Percentiles rank a stretch among this genome's conserved stretches.
phyloP scores from a whole-genome alignment of 768 basidiomycete species.

The Gloeopeniophorella convolvens region DNA sequence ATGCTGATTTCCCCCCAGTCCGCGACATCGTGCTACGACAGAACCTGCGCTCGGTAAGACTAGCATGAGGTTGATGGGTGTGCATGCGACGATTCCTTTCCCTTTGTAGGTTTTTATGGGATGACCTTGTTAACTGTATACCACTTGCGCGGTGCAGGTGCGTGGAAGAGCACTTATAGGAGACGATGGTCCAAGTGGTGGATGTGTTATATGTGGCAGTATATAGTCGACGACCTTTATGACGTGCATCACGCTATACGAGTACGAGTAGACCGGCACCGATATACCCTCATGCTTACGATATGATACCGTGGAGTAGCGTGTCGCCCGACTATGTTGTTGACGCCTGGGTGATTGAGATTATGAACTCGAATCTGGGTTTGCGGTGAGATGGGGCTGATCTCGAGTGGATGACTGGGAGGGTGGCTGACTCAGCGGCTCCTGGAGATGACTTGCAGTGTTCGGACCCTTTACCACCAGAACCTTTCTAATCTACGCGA shows the following conservation, averaged over 20 bases:
- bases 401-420: no score
- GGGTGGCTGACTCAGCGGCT: no score
- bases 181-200: not conserved
- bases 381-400: no score
- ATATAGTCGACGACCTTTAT: not conserved
- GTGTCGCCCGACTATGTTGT: no score
- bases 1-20: slow-evolving; percentile 14
- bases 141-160: not conserved
- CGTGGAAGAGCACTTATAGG: not conserved
- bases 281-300: no score
- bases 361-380: no score
- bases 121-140: no score
- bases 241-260: slow-evolving; percentile 5
- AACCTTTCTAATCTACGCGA: not conserved
- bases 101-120: no score
- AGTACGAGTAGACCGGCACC: not conserved
- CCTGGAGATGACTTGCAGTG: no score
- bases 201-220: slow-evolving; percentile 2
- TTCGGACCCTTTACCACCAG: not conserved
- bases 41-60: slow-evolving; percentile 17
- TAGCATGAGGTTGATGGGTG: slow-evolving; percentile 11
- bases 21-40: slow-evolving; percentile 21
- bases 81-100: no score
- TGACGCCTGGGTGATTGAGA: no score
- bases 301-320: no score